These are phyloP conservation scores for Suillus subalutaceus DNA, from an alignment of 768 basidiomycete genomes.

Conservation along the genomic window DNA sequence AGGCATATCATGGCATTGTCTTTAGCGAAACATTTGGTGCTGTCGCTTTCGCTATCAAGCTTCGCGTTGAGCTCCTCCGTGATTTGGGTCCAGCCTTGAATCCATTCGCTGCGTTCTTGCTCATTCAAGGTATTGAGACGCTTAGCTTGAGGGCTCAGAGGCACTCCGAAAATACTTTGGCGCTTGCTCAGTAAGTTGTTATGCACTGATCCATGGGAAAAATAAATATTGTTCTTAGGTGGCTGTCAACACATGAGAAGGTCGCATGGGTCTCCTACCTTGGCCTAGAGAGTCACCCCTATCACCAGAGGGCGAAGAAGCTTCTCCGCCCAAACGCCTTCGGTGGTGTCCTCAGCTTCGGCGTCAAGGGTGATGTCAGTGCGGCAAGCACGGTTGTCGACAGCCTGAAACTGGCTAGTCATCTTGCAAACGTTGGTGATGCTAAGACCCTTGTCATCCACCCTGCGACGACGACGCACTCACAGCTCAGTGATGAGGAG, in stretches of 20 bases:
- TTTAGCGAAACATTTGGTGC: slow-evolving; percentile 55
- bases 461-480: slow-evolving; percentile 62
- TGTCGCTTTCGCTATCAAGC: slow-evolving; percentile 52
- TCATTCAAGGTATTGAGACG: slow-evolving; percentile 64
- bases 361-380: slow-evolving; percentile 59
- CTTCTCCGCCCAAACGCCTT: slow-evolving; percentile 54
- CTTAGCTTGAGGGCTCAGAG: slow-evolving; percentile 60
- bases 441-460: slow-evolving; percentile 67
- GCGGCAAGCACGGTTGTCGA: slow-evolving; percentile 68
- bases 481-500: slow-evolving; percentile 54
- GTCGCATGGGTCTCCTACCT: slow-evolving; percentile 81
- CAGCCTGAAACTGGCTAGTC: slow-evolving; percentile 65
- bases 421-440: slow-evolving; percentile 74
- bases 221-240: slow-evolving; percentile 24
- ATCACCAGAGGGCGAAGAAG: slow-evolving; percentile 58
- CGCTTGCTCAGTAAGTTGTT: slow-evolving; percentile 43
- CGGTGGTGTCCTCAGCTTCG: slow-evolving; percentile 81
- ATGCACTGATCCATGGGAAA: background rate
- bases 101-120: slow-evolving; percentile 61
- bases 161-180: slow-evolving; percentile 59
- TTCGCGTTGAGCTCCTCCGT: slow-evolving; percentile 54
- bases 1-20: slow-evolving; percentile 57
- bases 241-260: slow-evolving; percentile 64
- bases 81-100: slow-evolving; percentile 56
- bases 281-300: slow-evolving; percentile 64